These are phyloP conservation scores for Mucor mucedo DNA, from an alignment of 371 early-diverging fungal species.

Conservation along the genomic window DNA sequence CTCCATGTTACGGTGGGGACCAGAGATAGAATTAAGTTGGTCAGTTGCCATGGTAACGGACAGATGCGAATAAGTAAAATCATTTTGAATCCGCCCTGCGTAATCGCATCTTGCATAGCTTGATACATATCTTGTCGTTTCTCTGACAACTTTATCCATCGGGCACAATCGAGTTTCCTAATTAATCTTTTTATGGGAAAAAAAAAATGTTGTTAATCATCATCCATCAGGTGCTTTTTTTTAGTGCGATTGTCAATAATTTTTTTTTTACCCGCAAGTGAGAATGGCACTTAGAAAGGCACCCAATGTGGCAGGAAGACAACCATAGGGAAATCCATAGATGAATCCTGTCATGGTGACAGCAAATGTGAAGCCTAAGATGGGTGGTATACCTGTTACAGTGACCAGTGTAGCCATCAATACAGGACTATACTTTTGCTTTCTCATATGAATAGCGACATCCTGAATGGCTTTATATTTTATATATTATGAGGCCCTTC, in stretches of 20 bases:
- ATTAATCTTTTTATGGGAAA: constrained; percentile 22
- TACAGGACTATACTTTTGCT: constrained; percentile 22
- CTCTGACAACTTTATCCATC: constrained; percentile 29
- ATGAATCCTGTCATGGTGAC: constrained; percentile 38
- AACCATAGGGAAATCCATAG: constrained; percentile 32
- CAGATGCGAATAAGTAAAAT: constrained; percentile 41
- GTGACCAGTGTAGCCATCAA: not conserved
- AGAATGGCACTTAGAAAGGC: constrained; percentile 25
- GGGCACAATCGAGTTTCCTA: constrained; percentile 28
- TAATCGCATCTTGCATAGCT: constrained; percentile 41
- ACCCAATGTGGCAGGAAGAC: constrained; percentile 14
- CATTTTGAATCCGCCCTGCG: constrained; percentile 45
- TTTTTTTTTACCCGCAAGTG: constrained; percentile 11
- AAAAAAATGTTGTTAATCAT: not conserved
- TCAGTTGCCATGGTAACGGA: constrained; percentile 47
- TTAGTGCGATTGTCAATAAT: not conserved
- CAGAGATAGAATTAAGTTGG: constrained; percentile 36
- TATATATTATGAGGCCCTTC: too few species aligned
- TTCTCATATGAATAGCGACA: constrained; percentile 30
- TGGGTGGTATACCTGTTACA: not conserved
- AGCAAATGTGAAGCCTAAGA: not conserved
- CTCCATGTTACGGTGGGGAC: constrained; percentile 19
- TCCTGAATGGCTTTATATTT: constrained; percentile 26
- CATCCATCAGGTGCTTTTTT: not conserved
- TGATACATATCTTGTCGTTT: constrained; percentile 30